These are phyloP conservation scores for Fimicolochytrium jonesii DNA, from an alignment of 192 early-diverging fungal genomes.

Conservation along the genomic window DNA sequence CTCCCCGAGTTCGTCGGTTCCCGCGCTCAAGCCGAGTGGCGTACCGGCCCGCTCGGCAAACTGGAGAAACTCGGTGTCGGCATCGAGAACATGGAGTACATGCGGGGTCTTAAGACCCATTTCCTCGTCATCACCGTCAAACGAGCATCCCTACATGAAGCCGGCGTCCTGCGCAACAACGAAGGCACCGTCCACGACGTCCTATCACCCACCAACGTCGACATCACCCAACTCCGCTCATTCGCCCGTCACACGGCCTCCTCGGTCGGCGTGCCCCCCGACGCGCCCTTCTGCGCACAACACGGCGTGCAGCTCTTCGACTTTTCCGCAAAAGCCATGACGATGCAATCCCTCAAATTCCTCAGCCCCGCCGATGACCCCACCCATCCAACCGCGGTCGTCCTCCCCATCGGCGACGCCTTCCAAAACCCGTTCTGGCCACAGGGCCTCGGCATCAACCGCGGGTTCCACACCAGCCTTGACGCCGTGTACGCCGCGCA, in stretches of 20 bases:
- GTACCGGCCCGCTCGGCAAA: slow-evolving; percentile 23
- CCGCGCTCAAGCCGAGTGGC: slow-evolving; percentile 29
- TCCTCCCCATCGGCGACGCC: slow-evolving; percentile 39
- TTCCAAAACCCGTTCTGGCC: slow-evolving; percentile 48
- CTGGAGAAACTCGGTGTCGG: slow-evolving; percentile 25
- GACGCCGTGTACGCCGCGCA: slow-evolving; percentile 34
- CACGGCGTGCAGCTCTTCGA: slow-evolving; percentile 48
- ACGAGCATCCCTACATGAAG: slow-evolving; percentile 7
- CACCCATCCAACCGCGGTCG: no score
- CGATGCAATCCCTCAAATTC: slow-evolving; percentile 7
- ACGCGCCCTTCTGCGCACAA: slow-evolving; percentile 20
- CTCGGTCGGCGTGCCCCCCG: slow-evolving; percentile 23
- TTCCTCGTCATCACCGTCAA: slow-evolving; percentile 37
- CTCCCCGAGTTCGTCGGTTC: slow-evolving; percentile 31
- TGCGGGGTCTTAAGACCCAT: slow-evolving; percentile 33
- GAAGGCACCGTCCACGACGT: slow-evolving; percentile 17
- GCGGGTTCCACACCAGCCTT: slow-evolving; percentile 39
- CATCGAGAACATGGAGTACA: slow-evolving; percentile 45
- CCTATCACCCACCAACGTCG: slow-evolving; percentile 30
- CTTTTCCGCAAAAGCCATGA: slow-evolving; percentile 35
- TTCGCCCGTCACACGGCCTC: slow-evolving; percentile 27
- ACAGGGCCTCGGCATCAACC: slow-evolving; percentile 44
- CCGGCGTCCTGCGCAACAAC: slow-evolving; percentile 24
- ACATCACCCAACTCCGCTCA: slow-evolving; percentile 26
- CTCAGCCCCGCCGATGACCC: slow-evolving; percentile 10